Conservation (phyloP, 345 rosid species). For the Carallia brachiata region DNA sequence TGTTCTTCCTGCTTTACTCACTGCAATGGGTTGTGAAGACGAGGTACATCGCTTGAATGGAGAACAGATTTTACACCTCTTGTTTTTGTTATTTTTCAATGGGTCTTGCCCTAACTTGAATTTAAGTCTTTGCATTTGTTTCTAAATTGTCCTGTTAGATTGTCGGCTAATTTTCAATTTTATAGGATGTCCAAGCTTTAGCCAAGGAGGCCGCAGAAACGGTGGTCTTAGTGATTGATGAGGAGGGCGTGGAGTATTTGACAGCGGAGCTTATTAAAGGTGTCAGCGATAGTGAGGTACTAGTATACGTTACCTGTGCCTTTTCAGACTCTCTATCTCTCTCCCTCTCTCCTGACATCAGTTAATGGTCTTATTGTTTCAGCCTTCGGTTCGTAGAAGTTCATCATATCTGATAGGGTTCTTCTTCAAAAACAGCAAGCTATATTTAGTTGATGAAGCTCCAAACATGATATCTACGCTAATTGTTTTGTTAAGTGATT, state of each 20-base stretch:
- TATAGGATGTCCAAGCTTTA: constrained; percentile 76
- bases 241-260: constrained; percentile 82
- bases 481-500: constrained; percentile 87
- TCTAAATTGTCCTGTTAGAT: neutral
- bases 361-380: constrained; percentile 25
- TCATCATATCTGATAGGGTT: constrained; percentile 85
- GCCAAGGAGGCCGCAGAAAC: constrained; percentile 93
- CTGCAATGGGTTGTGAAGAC: constrained; percentile 75
- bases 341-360: constrained; percentile 9
- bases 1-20: constrained; percentile 87
- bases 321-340: neutral
- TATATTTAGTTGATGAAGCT: constrained; percentile 92
- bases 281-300: constrained; percentile 72
- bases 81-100: neutral
- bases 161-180: constrained; percentile 15
- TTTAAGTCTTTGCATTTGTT: too few relatives aligned
- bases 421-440: constrained; percentile 87
- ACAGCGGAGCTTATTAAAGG: constrained; percentile 86
- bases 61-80: neutral
- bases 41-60: constrained; percentile 38
- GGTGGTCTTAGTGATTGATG: constrained; percentile 80
- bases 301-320: constrained; percentile 1
- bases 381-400: constrained; percentile 90
- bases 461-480: constrained; percentile 87
- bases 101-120: neutral